Evolutionary conservation across 192 early-diverging fungal species (phyloP).

Genomic region (Backusella sp.): DNA sequence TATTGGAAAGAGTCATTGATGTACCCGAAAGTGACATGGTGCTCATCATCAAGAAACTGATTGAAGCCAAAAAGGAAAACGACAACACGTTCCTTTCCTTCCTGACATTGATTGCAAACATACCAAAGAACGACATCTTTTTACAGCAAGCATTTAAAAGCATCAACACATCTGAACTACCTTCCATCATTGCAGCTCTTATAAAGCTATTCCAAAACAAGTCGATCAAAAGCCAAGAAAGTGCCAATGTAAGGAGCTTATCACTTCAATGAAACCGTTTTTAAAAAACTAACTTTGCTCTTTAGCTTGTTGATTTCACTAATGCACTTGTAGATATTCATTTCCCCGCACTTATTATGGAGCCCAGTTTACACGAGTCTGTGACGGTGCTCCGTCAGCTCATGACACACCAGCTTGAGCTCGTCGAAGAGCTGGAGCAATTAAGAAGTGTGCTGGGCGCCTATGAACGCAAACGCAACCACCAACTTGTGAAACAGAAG

Average conservation of each 20-base stretch:
- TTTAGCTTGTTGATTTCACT: conserved; percentile 43
- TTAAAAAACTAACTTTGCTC: neutral
- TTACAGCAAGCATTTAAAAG: conserved; percentile 51
- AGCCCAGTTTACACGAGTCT: conserved; percentile 40
- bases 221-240: neutral
- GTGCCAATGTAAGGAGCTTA: neutral
- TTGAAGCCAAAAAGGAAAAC: conserved; percentile 18
- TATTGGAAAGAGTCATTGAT: conserved; percentile 41
- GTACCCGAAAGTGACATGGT: conserved; percentile 49
- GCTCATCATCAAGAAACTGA: conserved; percentile 39
- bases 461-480: conserved; percentile 43
- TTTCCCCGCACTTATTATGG: conserved; percentile 48
- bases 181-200: conserved; percentile 38
- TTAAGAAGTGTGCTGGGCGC: conserved; percentile 39
- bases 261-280: neutral
- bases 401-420: conserved; percentile 27
- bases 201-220: conserved; percentile 35
- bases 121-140: conserved; percentile 49
- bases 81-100: conserved; percentile 18
- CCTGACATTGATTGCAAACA: conserved; percentile 30
- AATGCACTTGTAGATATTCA: conserved; percentile 47
- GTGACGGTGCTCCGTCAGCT: conserved; percentile 27
- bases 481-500: conserved; percentile 24
- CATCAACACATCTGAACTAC: conserved; percentile 40
- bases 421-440: conserved; percentile 37